These are phyloP conservation scores for Colletotrichum scovillei DNA, from an alignment of 2,329 filamentous ascomycete species.

Conservation along the genomic window DNA sequence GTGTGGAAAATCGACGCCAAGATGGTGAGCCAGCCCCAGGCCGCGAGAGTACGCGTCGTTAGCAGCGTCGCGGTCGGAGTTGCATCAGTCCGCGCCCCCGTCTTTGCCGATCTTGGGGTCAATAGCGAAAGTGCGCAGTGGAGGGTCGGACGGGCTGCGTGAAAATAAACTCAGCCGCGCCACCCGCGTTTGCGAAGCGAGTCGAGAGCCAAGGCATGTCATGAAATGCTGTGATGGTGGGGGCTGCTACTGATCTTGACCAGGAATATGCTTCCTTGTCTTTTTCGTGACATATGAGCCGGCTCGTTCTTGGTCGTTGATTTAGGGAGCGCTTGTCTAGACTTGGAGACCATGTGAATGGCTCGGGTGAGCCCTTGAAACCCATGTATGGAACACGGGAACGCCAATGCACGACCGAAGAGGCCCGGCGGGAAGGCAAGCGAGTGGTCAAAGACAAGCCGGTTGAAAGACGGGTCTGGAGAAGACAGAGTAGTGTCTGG, in stretches of 20 bases:
- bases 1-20: background rate
- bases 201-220: background rate
- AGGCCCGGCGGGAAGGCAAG: conserved; percentile 30
- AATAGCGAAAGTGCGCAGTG: background rate
- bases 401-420: conserved; percentile 34
- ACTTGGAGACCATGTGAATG: conserved; percentile 23
- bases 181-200: conserved; percentile 24
- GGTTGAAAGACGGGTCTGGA: background rate
- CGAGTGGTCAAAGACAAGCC: conserved; percentile 26
- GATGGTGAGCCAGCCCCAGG: background rate
- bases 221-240: background rate
- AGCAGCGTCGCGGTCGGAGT: background rate
- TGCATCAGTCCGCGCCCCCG: background rate
- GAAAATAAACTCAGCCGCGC: conserved; percentile 24
- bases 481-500: background rate
- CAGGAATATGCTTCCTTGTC: background rate
- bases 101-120: conserved; percentile 22
- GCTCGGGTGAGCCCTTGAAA: conserved; percentile 30
- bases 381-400: conserved; percentile 24
- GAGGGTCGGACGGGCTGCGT: conserved; percentile 29
- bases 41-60: conserved; percentile 1
- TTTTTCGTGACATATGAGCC: background rate
- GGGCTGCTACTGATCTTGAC: background rate
- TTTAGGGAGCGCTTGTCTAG: background rate
- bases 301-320: background rate